These are phyloP conservation scores for Picochlorum sp. DNA, from an alignment of 139 green algal species.

Conservation along the genomic window DNA sequence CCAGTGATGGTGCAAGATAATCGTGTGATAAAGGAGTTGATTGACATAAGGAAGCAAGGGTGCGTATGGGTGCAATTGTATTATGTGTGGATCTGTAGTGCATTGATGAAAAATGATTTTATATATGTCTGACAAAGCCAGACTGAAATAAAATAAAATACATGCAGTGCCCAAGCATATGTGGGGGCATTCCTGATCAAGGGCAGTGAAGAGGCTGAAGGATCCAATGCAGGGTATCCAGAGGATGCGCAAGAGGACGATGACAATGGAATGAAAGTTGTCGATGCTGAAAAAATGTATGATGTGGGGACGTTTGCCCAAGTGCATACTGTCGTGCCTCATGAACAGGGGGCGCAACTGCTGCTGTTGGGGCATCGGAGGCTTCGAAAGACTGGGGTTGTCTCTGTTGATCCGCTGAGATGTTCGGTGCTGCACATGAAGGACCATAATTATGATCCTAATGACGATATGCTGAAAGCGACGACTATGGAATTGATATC, in stretches of 20 bases:
- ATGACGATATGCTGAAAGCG: constrained; percentile 77
- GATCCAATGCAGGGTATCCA: background rate
- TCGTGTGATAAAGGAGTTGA: constrained; percentile 70
- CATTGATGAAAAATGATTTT: background rate
- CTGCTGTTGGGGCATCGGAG: constrained; percentile 83
- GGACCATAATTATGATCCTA: constrained; percentile 62
- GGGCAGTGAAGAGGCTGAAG: background rate
- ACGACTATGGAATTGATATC: constrained; percentile 90
- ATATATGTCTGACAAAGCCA: background rate
- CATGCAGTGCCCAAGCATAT: constrained; percentile 64
- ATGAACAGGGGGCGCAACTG: constrained; percentile 62
- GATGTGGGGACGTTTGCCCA: constrained; percentile 57
- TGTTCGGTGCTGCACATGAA: constrained; percentile 75
- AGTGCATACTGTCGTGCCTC: constrained; percentile 62
- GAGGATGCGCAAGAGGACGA: background rate
- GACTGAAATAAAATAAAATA: too few relatives aligned
- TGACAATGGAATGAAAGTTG: background rate
- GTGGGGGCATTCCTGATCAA: constrained; percentile 80
- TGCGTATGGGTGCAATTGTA: too few relatives aligned
- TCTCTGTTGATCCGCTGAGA: constrained; percentile 47
- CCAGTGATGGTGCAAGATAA: constrained; percentile 68
- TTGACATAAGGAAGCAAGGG: constrained; percentile 48
- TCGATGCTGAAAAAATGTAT: constrained; percentile 39
- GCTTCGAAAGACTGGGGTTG: constrained; percentile 37
- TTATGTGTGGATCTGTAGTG: background rate